Evolutionary conservation across 2,329 filamentous ascomycete species (phyloP), one percentile per base, ranked within the genome.

Genomic region (Proliferodiscus dingleyae): DNA sequence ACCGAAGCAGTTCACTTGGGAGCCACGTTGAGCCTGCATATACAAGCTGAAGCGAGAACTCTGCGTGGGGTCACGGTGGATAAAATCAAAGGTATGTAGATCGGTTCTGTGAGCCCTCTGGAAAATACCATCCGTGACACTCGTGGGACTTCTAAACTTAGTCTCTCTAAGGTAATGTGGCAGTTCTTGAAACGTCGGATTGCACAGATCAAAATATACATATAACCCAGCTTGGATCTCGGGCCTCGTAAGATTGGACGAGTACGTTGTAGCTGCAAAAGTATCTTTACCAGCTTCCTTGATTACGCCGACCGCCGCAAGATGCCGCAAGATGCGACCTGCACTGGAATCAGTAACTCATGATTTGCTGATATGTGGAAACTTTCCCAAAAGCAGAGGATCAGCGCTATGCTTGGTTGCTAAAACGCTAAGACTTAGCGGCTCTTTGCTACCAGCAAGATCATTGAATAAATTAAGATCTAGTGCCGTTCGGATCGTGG

Each of bases 301-400:
- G 19, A 42, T 42, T 1, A 26, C 18, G 11, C 36, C 24, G 2
- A 30, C 36, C 4, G 40, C 22, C 15, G 40, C 40, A 26, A 42
- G 29, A 18, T 42, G 40, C 18, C 40, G 16, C 21, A 42, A 26
- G 11, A 36, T 34, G 11, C 40, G 40, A 33, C 36, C 40, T 42
- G 19, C n/a, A n/a, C n/a, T n/a, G n/a, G n/a, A n/a, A n/a, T n/a
- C n/a, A n/a, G n/a, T n/a, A n/a, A n/a, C n/a, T n/a, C n/a, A n/a
- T n/a, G n/a, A n/a, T n/a, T n/a, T n/a, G n/a, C n/a, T n/a, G n/a
- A n/a, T n/a, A n/a, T n/a, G n/a, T n/a, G n/a, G n/a, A n/a, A n/a
- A n/a, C n/a, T n/a, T n/a, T n/a, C n/a, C n/a, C n/a, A n/a, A n/a
- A n/a, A n/a, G n/a, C n/a, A n/a, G n/a, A n/a, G n/a, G n/a, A n/a